Base-by-base conservation (phyloP, 1,284 basidiomycete species). In the Apiotrichum laibachii region DNA sequence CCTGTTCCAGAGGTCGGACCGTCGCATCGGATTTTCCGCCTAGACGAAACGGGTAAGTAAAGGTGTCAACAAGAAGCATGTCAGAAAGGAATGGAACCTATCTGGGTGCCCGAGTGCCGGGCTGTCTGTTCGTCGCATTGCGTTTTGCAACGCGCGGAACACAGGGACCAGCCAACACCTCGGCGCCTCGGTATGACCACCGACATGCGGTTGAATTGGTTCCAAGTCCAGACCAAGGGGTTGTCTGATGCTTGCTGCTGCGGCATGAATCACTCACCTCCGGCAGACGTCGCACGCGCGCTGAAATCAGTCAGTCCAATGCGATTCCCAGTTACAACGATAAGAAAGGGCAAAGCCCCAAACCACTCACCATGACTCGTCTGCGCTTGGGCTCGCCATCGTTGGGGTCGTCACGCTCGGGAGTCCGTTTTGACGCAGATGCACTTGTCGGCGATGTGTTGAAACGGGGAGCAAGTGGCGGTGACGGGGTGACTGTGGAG, bases 1-100 rank as follows among this genome's bases (percentile, higher is more conserved):
- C 49, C 49, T 10, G 45, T 46, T 10, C 19, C 22, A n/a, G 45
- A 46, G 12, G 45, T 69, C 2, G 75, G 73, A 11, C 76, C 76
- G 42, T 77, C 76, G 57, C 76, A 77, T n/a, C 72, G 70, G 53
- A 77, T 77, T 67, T 77, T 76, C 62, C 73, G 74, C 55, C 52
- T 53, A 31, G 26, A 31, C 26, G 26, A 31, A 31, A 31, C 26
- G 26, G 26, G 42, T 6, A 6, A 43, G 42, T 43, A 9, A 19
- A n/a, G 7, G 15, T 50, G n/a, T 8, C 34, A 16, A 13, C 10
- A 31, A 26, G 47, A 34, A n/a, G 22, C 47, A 48, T 34, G 47
- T 48, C 26, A 31, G 26, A 31, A 31, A 31, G 3, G 26, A 31
- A 31, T 31, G 26, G 26, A 31, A 31, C 26, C 26, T 31, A 31